These are phyloP conservation scores for Huntiella omanensis DNA, from an alignment of 2,329 filamentous ascomycete species.

Conservation along the genomic window DNA sequence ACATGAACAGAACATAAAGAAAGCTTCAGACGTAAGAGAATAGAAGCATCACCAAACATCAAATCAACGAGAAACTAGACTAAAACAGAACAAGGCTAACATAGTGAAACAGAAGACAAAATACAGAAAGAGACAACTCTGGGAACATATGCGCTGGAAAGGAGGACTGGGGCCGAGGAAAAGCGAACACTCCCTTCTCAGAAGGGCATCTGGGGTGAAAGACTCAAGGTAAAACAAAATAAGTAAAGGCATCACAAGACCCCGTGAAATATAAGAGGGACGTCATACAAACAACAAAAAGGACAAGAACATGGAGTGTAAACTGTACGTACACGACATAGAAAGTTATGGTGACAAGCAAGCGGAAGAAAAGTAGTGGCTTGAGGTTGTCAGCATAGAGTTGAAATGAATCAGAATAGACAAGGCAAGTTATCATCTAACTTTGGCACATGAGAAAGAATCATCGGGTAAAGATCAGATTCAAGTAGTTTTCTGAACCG, in stretches of 20 bases:
- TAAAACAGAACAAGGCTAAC: no score
- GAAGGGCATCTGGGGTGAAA: neutral
- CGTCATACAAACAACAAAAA: conserved; percentile 1
- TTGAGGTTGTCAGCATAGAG: neutral
- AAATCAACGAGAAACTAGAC: no score
- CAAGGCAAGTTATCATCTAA: neutral
- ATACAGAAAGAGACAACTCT: no score
- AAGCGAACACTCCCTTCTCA: no score
- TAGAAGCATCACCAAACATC: no score
- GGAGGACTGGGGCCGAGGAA: no score
- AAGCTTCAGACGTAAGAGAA: no score
- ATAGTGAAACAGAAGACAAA: no score
- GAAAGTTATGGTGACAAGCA: neutral
- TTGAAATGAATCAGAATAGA: neutral
- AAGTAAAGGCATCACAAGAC: neutral
- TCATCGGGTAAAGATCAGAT: neutral
- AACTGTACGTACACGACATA: neutral
- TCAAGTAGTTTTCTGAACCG: conserved; percentile 7
- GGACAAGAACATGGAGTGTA: conserved; percentile 8
- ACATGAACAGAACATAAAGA: no score
- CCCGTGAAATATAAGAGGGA: neutral
- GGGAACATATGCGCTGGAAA: no score
- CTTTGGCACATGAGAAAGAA: neutral
- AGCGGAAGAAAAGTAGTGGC: conserved; percentile 6
- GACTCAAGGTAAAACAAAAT: neutral